Conservation (phyloP, 2,329 filamentous ascomycete genomes). For the Lasiodiplodia theobromae region DNA sequence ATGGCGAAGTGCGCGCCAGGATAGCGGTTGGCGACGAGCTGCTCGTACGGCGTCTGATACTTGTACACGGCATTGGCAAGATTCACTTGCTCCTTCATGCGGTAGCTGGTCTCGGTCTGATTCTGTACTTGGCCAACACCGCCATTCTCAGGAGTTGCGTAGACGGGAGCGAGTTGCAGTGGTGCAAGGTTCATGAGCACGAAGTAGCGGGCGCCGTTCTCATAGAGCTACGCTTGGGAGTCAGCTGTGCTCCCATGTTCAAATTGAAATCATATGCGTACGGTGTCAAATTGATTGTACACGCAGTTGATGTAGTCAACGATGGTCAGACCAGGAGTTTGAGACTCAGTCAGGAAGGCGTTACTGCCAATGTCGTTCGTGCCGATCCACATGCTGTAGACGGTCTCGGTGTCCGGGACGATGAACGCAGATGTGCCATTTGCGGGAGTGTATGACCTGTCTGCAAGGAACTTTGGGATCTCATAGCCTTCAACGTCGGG, state of each 20-base stretch:
- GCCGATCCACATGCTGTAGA: constrained; percentile 81
- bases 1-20: constrained; percentile 67
- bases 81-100: constrained; percentile 61
- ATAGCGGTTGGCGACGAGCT: constrained; percentile 52
- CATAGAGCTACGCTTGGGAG: constrained; percentile 59
- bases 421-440: constrained; percentile 50
- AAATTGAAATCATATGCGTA: constrained; percentile 52
- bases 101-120: constrained; percentile 56
- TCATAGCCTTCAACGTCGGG: constrained; percentile 62
- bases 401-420: constrained; percentile 64
- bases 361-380: constrained; percentile 77
- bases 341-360: constrained; percentile 71
- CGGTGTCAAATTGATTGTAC: constrained; percentile 50
- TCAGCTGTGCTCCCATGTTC: constrained; percentile 42
- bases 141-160: constrained; percentile 59
- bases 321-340: constrained; percentile 66
- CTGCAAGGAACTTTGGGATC: constrained; percentile 56
- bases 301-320: constrained; percentile 72
- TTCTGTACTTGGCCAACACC: constrained; percentile 57
- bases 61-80: constrained; percentile 60
- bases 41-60: constrained; percentile 59
- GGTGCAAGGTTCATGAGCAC: constrained; percentile 75
- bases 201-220: constrained; percentile 71
- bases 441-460: constrained; percentile 41
- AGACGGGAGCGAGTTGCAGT: constrained; percentile 71